phyloP scores from a whole-genome alignment of 495 filamentous ascomycete species.

The Penicillium flavigenum region DNA sequence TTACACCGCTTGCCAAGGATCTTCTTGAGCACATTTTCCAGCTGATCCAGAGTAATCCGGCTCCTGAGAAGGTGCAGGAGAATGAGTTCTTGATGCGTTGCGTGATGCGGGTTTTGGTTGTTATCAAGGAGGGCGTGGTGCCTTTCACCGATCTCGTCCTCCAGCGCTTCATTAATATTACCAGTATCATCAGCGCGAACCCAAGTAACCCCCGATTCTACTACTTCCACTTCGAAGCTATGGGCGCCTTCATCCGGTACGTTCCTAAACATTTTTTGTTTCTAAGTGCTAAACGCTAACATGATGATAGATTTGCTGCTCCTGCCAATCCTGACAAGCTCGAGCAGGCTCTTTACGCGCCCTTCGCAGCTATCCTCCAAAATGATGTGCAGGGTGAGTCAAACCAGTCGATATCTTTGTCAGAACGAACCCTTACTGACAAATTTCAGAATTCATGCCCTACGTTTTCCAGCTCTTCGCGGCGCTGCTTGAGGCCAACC shows the following conservation, averaged over 20 bases:
- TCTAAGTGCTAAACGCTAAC: conserved; percentile 7
- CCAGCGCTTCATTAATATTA: conserved; percentile 78
- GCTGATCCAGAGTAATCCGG: conserved; percentile 75
- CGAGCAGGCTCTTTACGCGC: conserved; percentile 71
- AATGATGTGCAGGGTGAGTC: conserved; percentile 73
- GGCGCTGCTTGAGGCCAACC: conserved; percentile 80
- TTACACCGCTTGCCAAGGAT: conserved; percentile 78
- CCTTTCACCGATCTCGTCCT: conserved; percentile 72
- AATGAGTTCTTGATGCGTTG: conserved; percentile 99
- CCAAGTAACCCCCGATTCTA: conserved; percentile 98
- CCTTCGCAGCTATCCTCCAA: conserved; percentile 72
- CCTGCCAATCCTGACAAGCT: conserved; percentile 68
- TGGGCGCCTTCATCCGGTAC: conserved; percentile 90
- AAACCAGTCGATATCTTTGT: neutral
- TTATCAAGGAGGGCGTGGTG: conserved; percentile 75
- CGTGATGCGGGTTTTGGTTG: conserved; percentile 93
- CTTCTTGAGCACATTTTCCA: conserved; percentile 90
- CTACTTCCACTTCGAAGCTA: conserved; percentile 94
- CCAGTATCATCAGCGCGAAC: conserved; percentile 82
- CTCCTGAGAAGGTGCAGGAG: conserved; percentile 92
- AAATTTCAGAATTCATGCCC: conserved; percentile 76
- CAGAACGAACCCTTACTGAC: conserved; percentile 19
- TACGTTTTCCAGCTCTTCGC: conserved; percentile 96
- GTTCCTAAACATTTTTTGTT: neutral
- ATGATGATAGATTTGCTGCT: conserved; percentile 58